phyloP scores from a whole-genome alignment of 2,329 filamentous ascomycete species.

The Apiospora saccharicola region DNA sequence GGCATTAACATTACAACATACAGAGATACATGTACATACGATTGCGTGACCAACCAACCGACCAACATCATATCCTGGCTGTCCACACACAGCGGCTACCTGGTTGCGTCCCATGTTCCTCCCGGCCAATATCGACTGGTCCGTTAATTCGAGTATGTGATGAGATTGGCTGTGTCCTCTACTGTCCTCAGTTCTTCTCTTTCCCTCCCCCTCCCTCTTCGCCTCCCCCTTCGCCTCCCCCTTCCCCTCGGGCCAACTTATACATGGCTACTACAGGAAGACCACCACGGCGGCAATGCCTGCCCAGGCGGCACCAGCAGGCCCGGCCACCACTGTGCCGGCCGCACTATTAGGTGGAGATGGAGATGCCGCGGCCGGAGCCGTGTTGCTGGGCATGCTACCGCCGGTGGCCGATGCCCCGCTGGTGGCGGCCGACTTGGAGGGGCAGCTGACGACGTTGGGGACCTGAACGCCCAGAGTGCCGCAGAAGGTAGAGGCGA shows the following conservation, averaged over 20 bases:
- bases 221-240: not conserved
- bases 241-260: not conserved
- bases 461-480: slow-evolving; percentile 40
- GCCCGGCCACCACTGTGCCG: not conserved
- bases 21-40: slow-evolving; percentile 1
- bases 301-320: slow-evolving; percentile 22
- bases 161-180: not conserved
- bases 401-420: slow-evolving; percentile 19
- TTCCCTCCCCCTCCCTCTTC: not conserved
- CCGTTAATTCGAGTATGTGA: not conserved
- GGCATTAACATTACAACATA: slow-evolving; percentile 10
- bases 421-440: slow-evolving; percentile 29
- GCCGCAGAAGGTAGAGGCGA: slow-evolving; percentile 44
- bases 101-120: not conserved
- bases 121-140: not conserved
- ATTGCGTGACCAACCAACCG: not conserved
- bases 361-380: slow-evolving; percentile 7
- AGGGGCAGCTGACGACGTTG: slow-evolving; percentile 24
- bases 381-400: slow-evolving; percentile 9
- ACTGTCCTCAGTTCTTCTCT: not conserved
- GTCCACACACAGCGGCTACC: not conserved
- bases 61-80: not conserved
- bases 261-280: slow-evolving; percentile 23
- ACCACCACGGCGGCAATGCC: slow-evolving; percentile 35
- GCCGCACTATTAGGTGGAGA: not conserved